Evolutionary conservation across 495 filamentous ascomycete genomes (phyloP).

Genomic region (Talaromyces wortmannii): DNA sequence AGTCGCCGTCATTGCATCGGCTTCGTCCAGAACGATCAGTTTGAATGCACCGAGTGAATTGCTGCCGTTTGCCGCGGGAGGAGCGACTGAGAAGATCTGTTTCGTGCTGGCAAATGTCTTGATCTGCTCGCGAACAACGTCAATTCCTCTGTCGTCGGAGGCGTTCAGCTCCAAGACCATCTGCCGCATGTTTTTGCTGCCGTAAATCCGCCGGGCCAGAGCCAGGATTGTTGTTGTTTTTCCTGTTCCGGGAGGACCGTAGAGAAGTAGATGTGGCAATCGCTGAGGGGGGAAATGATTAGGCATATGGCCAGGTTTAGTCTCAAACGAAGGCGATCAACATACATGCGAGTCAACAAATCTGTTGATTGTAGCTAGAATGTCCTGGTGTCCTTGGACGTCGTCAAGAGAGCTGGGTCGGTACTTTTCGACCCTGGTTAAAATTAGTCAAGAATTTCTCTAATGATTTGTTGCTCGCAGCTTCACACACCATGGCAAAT

Average conservation of each 20-base stretch:
- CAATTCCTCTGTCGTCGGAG: conserved; percentile 94
- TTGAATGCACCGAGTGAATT: conserved; percentile 72
- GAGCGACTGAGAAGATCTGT: conserved; percentile 55
- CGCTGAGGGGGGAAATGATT: conserved; percentile 33
- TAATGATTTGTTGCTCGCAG: background rate
- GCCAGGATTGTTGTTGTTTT: conserved; percentile 95
- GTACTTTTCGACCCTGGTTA: conserved; percentile 93
- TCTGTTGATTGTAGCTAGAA: conserved; percentile 92
- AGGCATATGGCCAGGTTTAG: too few relatives aligned
- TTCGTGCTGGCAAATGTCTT: conserved; percentile 92
- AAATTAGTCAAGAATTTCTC: background rate
- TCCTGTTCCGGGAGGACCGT: conserved; percentile 92
- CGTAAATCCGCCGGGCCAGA: conserved; percentile 89
- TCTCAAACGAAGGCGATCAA: background rate
- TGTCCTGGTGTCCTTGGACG: conserved; percentile 97
- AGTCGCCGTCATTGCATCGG: conserved; percentile 94
- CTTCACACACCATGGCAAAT: conserved; percentile 73
- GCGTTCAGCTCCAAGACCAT: conserved; percentile 98
- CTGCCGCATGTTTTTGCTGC: conserved; percentile 84
- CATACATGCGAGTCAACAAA: conserved; percentile 84
- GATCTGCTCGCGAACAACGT: conserved; percentile 97
- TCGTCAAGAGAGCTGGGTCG: conserved; percentile 80
- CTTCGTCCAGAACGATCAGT: conserved; percentile 95
- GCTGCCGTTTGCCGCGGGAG: conserved; percentile 32
- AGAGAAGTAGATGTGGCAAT: conserved; percentile 94